Evolutionary conservation across 2,329 filamentous ascomycete species (phyloP), one percentile per base, ranked within the genome.

Genomic region (Pseudofabraea citricarpa): DNA sequence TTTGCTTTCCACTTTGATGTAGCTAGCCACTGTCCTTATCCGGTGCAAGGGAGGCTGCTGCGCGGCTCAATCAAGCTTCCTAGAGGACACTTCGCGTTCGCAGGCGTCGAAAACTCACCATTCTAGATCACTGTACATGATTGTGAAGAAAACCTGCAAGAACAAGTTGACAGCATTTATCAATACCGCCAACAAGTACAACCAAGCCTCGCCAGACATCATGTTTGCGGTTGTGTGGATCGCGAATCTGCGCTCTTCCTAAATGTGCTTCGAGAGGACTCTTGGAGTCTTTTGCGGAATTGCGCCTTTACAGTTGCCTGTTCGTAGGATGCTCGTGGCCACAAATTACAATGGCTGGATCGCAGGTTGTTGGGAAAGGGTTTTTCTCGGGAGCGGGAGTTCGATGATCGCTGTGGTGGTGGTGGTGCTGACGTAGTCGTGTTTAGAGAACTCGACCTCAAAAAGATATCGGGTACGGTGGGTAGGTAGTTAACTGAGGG

Each of bases 81-180:
- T 19, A 15, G 9, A n/a, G n/a, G n/a, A n/a, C n/a, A n/a, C n/a
- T n/a, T n/a, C n/a, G n/a, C n/a, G n/a, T n/a, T n/a, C n/a, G n/a
- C n/a, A n/a, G n/a, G n/a, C n/a, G n/a, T n/a, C 36, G 9, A n/a
- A n/a, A 26, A 76, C 87, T 63, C 74, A 95, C 90, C 93, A 98
- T 85, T 98, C 93, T 62, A 98, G 73, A 78, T 98, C 93, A 70
- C 89, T 95, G 74, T 97, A 98, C 94, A 98, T 98, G 65, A 98
- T 98, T 46, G 93, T 98, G 75, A 98, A 98, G 80, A 98, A 98
- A 60, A 98, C 93, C 75, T 98, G 94, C 46, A 98, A 79, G 72
- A 98, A 98, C 64, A 98, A 81, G 77, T 98, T 98, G 81, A 98
- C 90, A 74, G 93, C 93, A 75, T 98, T 98, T 77, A 98, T 94